These are phyloP conservation scores for Phytomonas francai DNA, from an alignment of 208 protist genomes.

Conservation along the genomic window DNA sequence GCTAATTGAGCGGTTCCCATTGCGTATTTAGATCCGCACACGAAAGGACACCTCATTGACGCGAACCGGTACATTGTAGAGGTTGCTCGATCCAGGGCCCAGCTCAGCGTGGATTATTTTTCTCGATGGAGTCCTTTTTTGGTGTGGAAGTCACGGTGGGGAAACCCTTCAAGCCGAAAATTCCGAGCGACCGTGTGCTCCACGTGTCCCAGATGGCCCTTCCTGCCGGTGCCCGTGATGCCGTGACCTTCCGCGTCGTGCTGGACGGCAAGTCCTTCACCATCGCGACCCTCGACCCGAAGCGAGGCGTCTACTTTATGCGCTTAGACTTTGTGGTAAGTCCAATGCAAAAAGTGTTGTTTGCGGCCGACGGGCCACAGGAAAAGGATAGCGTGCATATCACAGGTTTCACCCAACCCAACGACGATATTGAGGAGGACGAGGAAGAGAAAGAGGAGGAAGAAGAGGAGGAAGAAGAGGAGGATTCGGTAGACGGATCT, in stretches of 20 bases:
- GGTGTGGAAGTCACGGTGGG: constrained; percentile 61
- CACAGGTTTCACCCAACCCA: constrained; percentile 59
- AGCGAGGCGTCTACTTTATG: constrained; percentile 45
- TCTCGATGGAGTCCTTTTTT: constrained; percentile 69
- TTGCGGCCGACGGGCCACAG: constrained; percentile 31
- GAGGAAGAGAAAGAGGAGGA: constrained; percentile 30
- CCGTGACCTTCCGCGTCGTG: constrained; percentile 35
- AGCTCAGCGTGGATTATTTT: background rate
- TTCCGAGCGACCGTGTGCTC: constrained; percentile 49
- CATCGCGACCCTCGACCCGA: constrained; percentile 67
- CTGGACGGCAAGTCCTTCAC: constrained; percentile 38
- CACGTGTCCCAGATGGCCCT: constrained; percentile 62
- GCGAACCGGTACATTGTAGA: background rate
- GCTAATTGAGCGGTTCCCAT: background rate
- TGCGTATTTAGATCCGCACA: background rate
- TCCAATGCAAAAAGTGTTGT: constrained; percentile 27
- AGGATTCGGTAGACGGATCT: constrained; percentile 5
- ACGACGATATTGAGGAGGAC: constrained; percentile 13
- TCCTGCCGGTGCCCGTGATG: constrained; percentile 34
- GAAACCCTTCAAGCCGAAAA: constrained; percentile 40
- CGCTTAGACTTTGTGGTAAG: constrained; percentile 60
- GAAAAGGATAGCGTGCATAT: constrained; percentile 50
- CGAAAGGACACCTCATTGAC: background rate
- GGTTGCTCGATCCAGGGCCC: background rate
- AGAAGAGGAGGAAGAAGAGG: constrained; percentile 26